These are phyloP conservation scores for Babesia bigemina DNA, from an alignment of 169 alveolate genomes.

Conservation along the genomic window DNA sequence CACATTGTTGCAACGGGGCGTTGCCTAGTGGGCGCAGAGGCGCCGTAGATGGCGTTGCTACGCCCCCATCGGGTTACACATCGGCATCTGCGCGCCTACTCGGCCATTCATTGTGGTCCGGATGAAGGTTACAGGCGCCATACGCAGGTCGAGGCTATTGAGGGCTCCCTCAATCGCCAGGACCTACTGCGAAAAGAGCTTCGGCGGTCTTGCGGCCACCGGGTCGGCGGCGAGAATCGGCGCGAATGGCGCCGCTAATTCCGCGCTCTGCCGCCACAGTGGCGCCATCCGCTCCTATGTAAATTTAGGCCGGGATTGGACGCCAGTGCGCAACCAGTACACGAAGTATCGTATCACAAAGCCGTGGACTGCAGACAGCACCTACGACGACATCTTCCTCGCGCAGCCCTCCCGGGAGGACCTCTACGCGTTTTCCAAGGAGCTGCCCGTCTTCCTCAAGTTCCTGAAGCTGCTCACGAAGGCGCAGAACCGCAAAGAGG, in stretches of 20 bases:
- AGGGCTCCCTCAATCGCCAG: not conserved
- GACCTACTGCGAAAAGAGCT: not conserved
- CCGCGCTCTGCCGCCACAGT: not conserved
- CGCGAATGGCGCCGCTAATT: not conserved
- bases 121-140: constrained; percentile 26
- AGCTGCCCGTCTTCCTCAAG: constrained; percentile 80
- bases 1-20: constrained; percentile 27
- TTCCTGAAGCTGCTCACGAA: constrained; percentile 82
- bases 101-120: constrained; percentile 2
- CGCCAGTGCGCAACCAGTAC: constrained; percentile 71
- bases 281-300: constrained; percentile 31
- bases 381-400: constrained; percentile 82
- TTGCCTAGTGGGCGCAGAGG: not conserved
- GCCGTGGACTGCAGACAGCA: constrained; percentile 83
- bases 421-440: constrained; percentile 80
- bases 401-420: constrained; percentile 83
- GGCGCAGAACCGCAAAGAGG: constrained; percentile 79
- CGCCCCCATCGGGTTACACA: constrained; percentile 53
- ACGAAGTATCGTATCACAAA: constrained; percentile 85
- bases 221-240: not conserved
- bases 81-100: not conserved
- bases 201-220: not conserved
- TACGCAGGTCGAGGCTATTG: constrained; percentile 12
- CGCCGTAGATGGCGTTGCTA: not conserved
- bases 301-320: constrained; percentile 58